Evolutionary conservation across 805 yeast species (phyloP), one percentile per base, ranked within the genome.

Genomic region (Candida hungchunana): DNA sequence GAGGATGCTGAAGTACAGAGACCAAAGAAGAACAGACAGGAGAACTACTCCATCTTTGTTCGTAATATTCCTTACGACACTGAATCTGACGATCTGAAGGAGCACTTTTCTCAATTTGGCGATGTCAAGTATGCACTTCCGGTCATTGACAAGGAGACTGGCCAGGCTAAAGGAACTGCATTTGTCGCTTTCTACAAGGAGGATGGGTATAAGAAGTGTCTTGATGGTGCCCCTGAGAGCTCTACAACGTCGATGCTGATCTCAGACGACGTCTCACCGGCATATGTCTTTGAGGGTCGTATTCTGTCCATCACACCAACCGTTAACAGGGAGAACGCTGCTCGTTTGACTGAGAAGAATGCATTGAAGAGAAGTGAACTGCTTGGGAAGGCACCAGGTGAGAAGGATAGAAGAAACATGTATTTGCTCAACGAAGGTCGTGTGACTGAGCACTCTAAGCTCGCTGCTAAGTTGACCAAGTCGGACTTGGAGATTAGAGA

Each of bases 51-150:
- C 5, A 61, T 93, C 17, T 93, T 93, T 56, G 85, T 93, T 9
- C 77, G 98, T 55, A 93, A 93, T 54, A 77, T 93, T 23, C 97
- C 98, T 1, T 93, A 90, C 55, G 96, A 87, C 60, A 94, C 96
- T 5, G 87, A 94, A 23, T 73, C 73, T 31, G 97, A 89, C 37
- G 60, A 80, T 2, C 67, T 93, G 26, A 70, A 67, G 31, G 86
- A 78, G 34, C 97, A 90, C 58, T 93, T 93, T 53, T 46, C 53
- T 18, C 73, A 77, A 48, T 88, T 93, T 57, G 98, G 98, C 10
- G 73, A 83, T 6, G 87, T 93, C 16, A 81, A 82, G 50, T 93
- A 88, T 57, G 98, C 98, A 1, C 69, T 93, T 29, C 96, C 97
- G 0, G 98, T 93, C 11, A 69, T 82, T 44, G 98, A 93, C 54